These are phyloP conservation scores for Oryza meyeriana DNA, from an alignment of 176 grass and related monocot species.

Conservation along the genomic window DNA sequence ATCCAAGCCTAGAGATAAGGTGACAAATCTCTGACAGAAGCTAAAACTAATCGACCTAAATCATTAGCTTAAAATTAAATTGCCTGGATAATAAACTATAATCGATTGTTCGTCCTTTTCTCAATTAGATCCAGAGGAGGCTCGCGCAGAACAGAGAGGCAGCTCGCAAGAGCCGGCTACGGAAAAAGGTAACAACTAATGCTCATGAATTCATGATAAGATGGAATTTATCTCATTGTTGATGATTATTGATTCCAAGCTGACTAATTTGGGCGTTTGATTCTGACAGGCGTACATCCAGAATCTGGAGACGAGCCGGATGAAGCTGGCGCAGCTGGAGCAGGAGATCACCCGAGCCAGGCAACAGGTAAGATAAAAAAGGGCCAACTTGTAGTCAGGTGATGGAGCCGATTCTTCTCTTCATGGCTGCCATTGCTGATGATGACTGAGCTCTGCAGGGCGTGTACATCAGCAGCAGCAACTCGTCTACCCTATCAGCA, in stretches of 20 bases:
- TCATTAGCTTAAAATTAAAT: too few relatives aligned
- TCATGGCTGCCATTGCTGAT: not conserved
- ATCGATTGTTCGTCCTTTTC: not conserved
- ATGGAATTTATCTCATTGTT: not conserved
- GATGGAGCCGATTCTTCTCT: too few relatives aligned
- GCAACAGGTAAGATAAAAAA: constrained; percentile 24
- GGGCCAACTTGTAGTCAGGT: too few relatives aligned
- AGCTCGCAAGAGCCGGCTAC: constrained; percentile 52
- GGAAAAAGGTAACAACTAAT: constrained; percentile 42
- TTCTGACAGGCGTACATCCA: constrained; percentile 76
- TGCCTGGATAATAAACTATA: not conserved
- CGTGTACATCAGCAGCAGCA: constrained; percentile 36
- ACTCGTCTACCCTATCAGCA: constrained; percentile 15
- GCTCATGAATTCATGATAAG: not conserved
- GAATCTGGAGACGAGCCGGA: constrained; percentile 72
- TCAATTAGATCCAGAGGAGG: constrained; percentile 14
- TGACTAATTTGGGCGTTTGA: not conserved
- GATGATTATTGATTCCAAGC: not conserved
- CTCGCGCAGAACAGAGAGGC: constrained; percentile 62
- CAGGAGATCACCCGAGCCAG: constrained; percentile 55
- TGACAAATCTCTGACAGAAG: not conserved
- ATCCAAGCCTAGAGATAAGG: constrained; percentile 27
- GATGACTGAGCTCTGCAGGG: constrained; percentile 39
- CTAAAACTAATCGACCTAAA: not conserved
- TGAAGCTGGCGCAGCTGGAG: constrained; percentile 80